phyloP scores from a whole-genome alignment of 495 filamentous ascomycete species.

The Podospora pseudocomata region DNA sequence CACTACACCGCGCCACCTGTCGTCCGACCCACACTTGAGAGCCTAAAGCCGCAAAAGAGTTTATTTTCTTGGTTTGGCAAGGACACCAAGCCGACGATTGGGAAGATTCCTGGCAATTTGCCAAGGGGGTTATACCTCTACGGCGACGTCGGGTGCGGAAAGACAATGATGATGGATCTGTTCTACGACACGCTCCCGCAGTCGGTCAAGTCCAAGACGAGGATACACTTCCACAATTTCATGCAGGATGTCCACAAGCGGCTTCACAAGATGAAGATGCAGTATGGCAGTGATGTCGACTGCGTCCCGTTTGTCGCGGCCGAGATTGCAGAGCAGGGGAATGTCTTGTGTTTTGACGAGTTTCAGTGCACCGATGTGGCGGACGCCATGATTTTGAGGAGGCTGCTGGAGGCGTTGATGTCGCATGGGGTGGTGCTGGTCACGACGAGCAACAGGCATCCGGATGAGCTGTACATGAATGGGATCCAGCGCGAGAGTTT shows the following conservation, averaged over 20 bases:
- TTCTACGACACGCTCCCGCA: slow-evolving; percentile 91
- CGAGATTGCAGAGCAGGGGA: slow-evolving; percentile 78
- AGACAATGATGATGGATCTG: slow-evolving; percentile 99
- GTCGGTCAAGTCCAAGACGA: slow-evolving; percentile 78
- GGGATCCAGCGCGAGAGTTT: slow-evolving; percentile 95
- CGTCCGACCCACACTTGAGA: slow-evolving; percentile 71
- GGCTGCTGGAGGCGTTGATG: slow-evolving; percentile 86
- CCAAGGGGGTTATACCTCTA: slow-evolving; percentile 93
- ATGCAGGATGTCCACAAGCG: slow-evolving; percentile 98
- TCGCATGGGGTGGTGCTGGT: slow-evolving; percentile 93
- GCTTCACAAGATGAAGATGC: slow-evolving; percentile 83
- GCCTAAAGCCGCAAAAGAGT: slow-evolving; percentile 62
- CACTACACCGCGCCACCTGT: slow-evolving; percentile 69
- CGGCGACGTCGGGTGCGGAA: slow-evolving; percentile 95
- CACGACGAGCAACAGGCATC: slow-evolving; percentile 95
- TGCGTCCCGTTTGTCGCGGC: slow-evolving; percentile 89
- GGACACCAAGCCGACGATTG: slow-evolving; percentile 30
- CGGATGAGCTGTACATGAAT: slow-evolving; percentile 94
- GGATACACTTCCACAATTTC: slow-evolving; percentile 98
- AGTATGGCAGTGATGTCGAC: slow-evolving; percentile 86
- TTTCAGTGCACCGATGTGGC: slow-evolving; percentile 99
- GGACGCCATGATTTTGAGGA: slow-evolving; percentile 95
- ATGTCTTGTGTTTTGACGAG: slow-evolving; percentile 95
- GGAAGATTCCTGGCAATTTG: slow-evolving; percentile 64
- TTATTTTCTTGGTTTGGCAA: slow-evolving; percentile 68